phyloP scores from a whole-genome alignment of 257 asterid species.

The Verbascum thapsus region DNA sequence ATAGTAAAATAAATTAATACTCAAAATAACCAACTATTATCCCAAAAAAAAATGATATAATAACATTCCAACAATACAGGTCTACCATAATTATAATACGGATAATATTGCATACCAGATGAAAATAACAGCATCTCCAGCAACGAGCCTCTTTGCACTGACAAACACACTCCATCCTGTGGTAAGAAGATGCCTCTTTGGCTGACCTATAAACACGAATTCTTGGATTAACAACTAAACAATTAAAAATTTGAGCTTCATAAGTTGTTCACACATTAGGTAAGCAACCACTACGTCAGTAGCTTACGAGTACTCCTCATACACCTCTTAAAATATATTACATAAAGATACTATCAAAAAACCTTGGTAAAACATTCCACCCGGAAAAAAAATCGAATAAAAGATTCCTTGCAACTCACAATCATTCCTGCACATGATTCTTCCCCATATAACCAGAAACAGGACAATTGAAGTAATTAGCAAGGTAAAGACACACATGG shows the following conservation, averaged over 20 bases:
- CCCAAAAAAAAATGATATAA: conserved; percentile 6
- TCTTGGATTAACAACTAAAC: conserved; percentile 12
- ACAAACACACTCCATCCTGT: conserved; percentile 93
- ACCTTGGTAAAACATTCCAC: too few species aligned
- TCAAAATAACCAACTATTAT: not conserved
- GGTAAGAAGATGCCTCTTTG: conserved; percentile 85
- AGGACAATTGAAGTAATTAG: too few species aligned
- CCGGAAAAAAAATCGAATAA: too few species aligned
- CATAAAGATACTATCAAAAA: not conserved
- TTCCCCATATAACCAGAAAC: too few species aligned
- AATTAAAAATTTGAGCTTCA: conserved; percentile 13
- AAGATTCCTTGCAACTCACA: too few species aligned
- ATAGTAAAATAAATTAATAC: conserved; percentile 13
- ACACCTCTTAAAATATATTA: not conserved
- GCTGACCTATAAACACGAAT: conserved; percentile 61
- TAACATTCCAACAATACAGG: not conserved
- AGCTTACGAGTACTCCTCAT: not conserved
- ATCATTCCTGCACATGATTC: too few species aligned
- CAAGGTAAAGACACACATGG: too few species aligned
- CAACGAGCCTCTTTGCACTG: conserved; percentile 85
- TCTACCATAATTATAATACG: not conserved
- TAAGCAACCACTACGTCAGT: not conserved
- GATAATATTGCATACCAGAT: conserved; percentile 55
- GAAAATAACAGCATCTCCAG: conserved; percentile 84
- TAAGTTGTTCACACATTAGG: conserved; percentile 3